These are phyloP conservation scores for Cruciata laevipes DNA, from an alignment of 257 asterid species.

Conservation along the genomic window DNA sequence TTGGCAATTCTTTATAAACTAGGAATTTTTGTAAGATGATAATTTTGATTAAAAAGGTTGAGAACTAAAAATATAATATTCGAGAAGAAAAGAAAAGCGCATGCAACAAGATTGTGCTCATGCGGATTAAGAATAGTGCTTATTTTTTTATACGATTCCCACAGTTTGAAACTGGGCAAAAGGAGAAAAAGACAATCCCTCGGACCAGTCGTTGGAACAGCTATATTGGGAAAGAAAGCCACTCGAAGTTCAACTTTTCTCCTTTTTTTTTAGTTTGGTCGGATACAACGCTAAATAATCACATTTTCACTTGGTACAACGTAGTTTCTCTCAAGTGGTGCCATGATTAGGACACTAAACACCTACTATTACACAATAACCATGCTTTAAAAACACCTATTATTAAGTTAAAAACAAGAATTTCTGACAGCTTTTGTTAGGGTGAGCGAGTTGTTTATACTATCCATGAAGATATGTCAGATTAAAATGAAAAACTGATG, in stretches of 20 bases:
- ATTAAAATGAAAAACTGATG: no score
- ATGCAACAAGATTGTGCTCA: slow-evolving; percentile 3
- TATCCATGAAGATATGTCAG: background rate
- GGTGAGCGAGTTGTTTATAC: background rate
- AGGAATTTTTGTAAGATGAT: no score
- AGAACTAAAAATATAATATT: no score
- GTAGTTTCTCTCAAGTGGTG: background rate
- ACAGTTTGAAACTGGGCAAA: slow-evolving; percentile 2
- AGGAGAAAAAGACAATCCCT: slow-evolving; percentile 5
- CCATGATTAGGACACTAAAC: background rate
- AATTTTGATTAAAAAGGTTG: background rate
- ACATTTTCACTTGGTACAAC: background rate
- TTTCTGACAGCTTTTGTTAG: background rate
- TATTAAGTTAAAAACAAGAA: no score
- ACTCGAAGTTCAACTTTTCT: background rate
- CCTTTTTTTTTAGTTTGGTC: background rate
- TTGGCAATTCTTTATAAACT: no score
- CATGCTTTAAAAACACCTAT: background rate
- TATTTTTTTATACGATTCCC: background rate
- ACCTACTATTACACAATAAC: background rate
- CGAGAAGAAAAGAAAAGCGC: background rate
- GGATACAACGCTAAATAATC: background rate
- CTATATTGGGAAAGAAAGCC: slow-evolving; percentile 9
- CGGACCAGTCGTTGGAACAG: slow-evolving; percentile 5
- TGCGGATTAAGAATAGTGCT: background rate